Percentiles rank a stretch among this genome's conserved stretches.
Evolutionary conservation across 306 rosid genomes (phyloP).

Genomic region (Cucurbita argyrosperma): DNA sequence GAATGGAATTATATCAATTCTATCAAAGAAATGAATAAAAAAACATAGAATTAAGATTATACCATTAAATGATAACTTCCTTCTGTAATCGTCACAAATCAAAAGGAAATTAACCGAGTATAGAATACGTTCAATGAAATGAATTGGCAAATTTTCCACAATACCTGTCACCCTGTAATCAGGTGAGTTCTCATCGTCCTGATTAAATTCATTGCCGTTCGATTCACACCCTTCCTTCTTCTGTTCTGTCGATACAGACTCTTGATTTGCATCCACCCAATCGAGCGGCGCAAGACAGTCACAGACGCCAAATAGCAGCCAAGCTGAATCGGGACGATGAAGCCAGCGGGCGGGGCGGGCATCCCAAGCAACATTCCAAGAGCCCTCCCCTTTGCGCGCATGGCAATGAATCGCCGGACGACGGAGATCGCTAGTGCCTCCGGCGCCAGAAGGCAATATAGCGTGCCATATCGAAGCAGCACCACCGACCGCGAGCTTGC

Average conservation of each 20-base stretch:
- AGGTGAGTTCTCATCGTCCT: slow-evolving; percentile 16
- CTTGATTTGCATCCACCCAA: slow-evolving; percentile 13
- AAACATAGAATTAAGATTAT: neutral
- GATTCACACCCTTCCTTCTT: slow-evolving; percentile 5
- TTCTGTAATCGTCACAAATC: neutral
- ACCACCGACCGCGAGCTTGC: slow-evolving; percentile 27
- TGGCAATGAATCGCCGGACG: slow-evolving; percentile 24
- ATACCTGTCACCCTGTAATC: slow-evolving; percentile 70
- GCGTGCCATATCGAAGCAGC: slow-evolving; percentile 87
- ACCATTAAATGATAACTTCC: neutral
- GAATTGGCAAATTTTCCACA: neutral
- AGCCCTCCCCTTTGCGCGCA: slow-evolving; percentile 68
- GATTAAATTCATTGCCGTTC: neutral
- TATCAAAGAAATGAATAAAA: neutral
- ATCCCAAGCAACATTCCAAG: slow-evolving; percentile 93
- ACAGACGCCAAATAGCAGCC: slow-evolving; percentile 88
- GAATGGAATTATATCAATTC: neutral
- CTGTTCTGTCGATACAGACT: slow-evolving; percentile 1
- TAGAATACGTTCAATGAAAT: neutral
- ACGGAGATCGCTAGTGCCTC: slow-evolving; percentile 14
- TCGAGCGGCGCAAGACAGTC: slow-evolving; percentile 55
- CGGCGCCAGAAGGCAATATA: slow-evolving; percentile 30
- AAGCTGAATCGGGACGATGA: slow-evolving; percentile 68
- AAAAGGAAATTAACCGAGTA: neutral
- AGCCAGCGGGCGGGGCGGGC: slow-evolving; percentile 93